Evolutionary conservation across 306 rosid species (phyloP), one percentile per base, ranked within the genome.

Genomic region (Quercus rubra): DNA sequence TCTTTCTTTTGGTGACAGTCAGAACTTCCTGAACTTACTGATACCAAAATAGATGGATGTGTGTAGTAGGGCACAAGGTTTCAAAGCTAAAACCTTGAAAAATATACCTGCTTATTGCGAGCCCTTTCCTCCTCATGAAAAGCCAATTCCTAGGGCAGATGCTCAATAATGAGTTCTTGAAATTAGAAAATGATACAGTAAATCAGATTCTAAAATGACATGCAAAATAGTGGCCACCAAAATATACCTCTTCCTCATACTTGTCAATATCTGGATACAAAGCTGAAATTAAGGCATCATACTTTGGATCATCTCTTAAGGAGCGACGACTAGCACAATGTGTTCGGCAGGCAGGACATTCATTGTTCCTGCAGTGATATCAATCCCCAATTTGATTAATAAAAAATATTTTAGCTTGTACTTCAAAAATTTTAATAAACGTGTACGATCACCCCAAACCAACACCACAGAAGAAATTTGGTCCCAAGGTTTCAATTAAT

Each of bases 241-340:
- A 56, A 69, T 64, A 35, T 82, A 88, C 89, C 90, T 90, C 91
- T 75, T 88, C 90, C 83, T 94, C 98, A 43, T 91, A 93, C 86
- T 90, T 86, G 66, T 88, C 92, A 78, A 89, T 88, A 83, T 94
- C 90, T 17, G 97, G 98, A 88, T 82, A 90, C n/a, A 94, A 51
- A 76, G 83, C 87, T 71, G 97, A 86, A 78, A 92, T 92, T 79
- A 91, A 78, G 64, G 89, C 80, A 78, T 94, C 98, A 74, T 77
- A 94, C 66, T 92, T 94, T 17, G 97, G 94, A 58, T 94, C 98
- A 75, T 92, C 97, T 83, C 97, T 90, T 67, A 91, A 43, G 23
- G 98, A 92, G 74, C 94, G 92, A 52, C 94, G 96, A 81, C 98
- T 92, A 63, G 98, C 92, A 87, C 90, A 90, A 77, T 92, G 96